These are phyloP conservation scores for Geosiphon pyriformis DNA, from an alignment of 192 early-diverging fungal genomes.

Conservation along the genomic window DNA sequence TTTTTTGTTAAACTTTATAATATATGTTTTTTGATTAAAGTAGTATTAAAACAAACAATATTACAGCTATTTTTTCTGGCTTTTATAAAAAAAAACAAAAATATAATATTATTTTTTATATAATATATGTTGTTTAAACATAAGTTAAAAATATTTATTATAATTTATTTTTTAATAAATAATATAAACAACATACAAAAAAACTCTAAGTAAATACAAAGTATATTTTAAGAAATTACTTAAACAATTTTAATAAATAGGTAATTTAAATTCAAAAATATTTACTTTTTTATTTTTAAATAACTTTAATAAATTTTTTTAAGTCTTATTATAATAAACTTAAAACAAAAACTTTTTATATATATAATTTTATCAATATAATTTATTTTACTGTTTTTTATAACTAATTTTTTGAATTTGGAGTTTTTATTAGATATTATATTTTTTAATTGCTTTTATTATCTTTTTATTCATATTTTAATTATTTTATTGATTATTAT, in stretches of 20 bases:
- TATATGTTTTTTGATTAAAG: slow-evolving; percentile 1
- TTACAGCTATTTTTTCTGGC: not conserved
- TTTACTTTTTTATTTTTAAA: too few species aligned
- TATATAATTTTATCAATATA: too few species aligned
- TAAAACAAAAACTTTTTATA: too few species aligned
- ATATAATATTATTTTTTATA: slow-evolving; percentile 3
- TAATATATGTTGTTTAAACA: slow-evolving; percentile 15
- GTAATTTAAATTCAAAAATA: not conserved
- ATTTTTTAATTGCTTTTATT: too few species aligned
- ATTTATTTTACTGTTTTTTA: too few species aligned
- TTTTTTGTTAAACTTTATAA: not conserved
- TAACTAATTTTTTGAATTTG: too few species aligned
- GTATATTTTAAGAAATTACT: not conserved
- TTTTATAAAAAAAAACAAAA: slow-evolving; percentile 1
- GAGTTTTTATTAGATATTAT: too few species aligned
- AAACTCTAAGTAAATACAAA: not conserved
- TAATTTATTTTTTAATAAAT: not conserved
- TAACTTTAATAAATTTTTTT: too few species aligned
- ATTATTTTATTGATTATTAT: too few species aligned
- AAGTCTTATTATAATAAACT: too few species aligned
- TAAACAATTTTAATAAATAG: not conserved
- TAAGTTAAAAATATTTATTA: slow-evolving; percentile 1
- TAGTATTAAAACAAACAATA: not conserved
- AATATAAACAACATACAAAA: not conserved
- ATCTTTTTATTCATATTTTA: too few species aligned